Base-by-base conservation (phyloP, 495 filamentous ascomycete genomes). In the Xylaria venustula region DNA sequence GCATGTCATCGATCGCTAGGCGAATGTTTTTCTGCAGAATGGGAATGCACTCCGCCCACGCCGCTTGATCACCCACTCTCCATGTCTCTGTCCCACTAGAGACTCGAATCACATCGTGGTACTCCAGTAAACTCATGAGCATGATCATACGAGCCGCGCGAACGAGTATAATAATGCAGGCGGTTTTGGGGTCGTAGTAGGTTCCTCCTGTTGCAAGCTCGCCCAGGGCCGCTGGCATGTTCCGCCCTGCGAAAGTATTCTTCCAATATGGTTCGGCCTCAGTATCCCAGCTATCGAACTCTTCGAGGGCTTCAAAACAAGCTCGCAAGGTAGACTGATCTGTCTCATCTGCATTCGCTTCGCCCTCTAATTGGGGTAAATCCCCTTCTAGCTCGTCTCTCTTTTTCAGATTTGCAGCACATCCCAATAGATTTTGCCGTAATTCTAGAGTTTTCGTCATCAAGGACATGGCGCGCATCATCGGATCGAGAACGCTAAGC, bases 101-200 rank as follows among this genome's bases (percentile, higher is more conserved):
- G 14, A 45, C 15, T 19, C 20, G n/a, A 7, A 60, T 48, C 32
- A 28, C 51, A 41, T 47, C 56, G 47, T 68, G 50, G 45, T 66
- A 55, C 22, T 62, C 60, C 52, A 69, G 58, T 65, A 69, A 53
- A 60, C 64, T 69, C 34, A 69, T 23, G n/a, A 69, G 19, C 9
- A 66, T 28, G 28, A 66, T 64, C 12, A 69, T 42, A 1, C 64
- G 64, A 0, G 53, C 64, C 4, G 64, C 64, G 20, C 64, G 64
- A 19, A 66, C 46, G 19, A 69, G 32, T 26, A 69, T 69, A 45
- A 66, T 62, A 15, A 63, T 66, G 47, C 67, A 69, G 12, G 67
- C 64, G 25, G 67, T 69, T 51, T 63, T 59, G 17, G 56, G 32
- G 40, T 69, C 67, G 44, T 58, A 69, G 26, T 60, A 65, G 1